These are phyloP conservation scores for Sutorius australiensis DNA, from an alignment of 768 basidiomycete genomes.

Conservation along the genomic window DNA sequence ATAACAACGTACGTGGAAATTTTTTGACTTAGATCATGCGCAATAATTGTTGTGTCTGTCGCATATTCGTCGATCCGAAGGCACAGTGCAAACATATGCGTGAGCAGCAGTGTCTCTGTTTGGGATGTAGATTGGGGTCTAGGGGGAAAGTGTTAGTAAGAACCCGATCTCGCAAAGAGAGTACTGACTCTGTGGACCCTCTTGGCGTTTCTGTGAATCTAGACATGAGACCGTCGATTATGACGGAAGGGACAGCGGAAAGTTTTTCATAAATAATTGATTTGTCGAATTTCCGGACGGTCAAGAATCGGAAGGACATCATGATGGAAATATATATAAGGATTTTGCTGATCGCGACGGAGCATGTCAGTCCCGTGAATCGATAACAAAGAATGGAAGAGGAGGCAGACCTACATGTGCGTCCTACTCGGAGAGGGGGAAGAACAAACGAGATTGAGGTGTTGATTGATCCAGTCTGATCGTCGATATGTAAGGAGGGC, in stretches of 20 bases:
- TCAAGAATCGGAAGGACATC: slow-evolving; percentile 59
- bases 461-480: slow-evolving; percentile 70
- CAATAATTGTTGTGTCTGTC: slow-evolving; percentile 62
- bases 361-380: not conserved
- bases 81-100: slow-evolving; percentile 78
- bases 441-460: slow-evolving; percentile 42
- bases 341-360: slow-evolving; percentile 50
- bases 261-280: slow-evolving; percentile 56
- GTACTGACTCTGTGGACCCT: slow-evolving; percentile 57
- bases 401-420: slow-evolving; percentile 47
- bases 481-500: slow-evolving; percentile 58
- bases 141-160: slow-evolving; percentile 5
- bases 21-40: slow-evolving; percentile 69
- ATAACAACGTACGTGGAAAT: slow-evolving; percentile 52
- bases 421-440: slow-evolving; percentile 52
- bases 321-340: slow-evolving; percentile 81
- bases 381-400: not conserved
- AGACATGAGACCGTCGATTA: slow-evolving; percentile 71
- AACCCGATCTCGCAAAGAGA: not conserved
- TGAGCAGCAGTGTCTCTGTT: slow-evolving; percentile 67
- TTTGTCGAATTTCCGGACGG: slow-evolving; percentile 42
- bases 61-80: slow-evolving; percentile 76
- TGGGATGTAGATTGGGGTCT: slow-evolving; percentile 58
- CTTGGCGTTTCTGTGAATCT: slow-evolving; percentile 78
- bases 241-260: slow-evolving; percentile 50